Evolutionary conservation across 805 yeast genomes (phyloP).

Genomic region (Kockiozyma suomiensis): DNA sequence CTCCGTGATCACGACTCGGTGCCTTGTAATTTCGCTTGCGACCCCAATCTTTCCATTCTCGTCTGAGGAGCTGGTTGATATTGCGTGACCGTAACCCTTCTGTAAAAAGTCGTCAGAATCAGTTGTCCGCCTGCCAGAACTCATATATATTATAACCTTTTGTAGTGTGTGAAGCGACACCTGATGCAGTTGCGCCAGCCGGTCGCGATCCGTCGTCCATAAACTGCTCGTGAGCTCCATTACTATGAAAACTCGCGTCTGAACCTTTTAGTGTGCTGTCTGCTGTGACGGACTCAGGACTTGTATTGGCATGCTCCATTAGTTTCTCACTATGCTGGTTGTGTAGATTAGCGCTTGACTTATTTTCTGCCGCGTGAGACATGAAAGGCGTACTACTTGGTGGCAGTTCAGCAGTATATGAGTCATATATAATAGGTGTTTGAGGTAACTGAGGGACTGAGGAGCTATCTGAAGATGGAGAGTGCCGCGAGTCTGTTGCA

Average conservation of each 20-base stretch:
- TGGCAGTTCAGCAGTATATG: not conserved
- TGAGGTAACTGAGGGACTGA: not conserved
- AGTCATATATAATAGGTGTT: conserved; percentile 2
- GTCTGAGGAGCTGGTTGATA: conserved; percentile 24
- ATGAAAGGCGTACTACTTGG: not conserved
- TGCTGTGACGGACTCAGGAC: not conserved
- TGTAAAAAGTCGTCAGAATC: not conserved
- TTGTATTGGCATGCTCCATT: not conserved
- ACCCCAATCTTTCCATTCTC: conserved; percentile 32
- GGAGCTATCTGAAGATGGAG: not conserved
- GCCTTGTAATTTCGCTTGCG: conserved; percentile 26
- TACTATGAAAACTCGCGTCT: not conserved
- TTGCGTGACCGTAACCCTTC: conserved; percentile 16
- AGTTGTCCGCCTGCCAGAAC: not conserved
- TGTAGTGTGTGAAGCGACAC: not conserved
- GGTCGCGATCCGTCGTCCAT: not conserved
- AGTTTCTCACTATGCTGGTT: not conserved
- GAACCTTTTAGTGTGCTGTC: not conserved
- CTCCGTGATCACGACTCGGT: conserved; percentile 22
- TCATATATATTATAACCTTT: not conserved
- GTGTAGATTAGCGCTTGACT: not conserved
- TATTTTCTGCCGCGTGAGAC: not conserved
- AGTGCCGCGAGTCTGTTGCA: not conserved
- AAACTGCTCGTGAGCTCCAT: not conserved
- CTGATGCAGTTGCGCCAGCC: not conserved